phyloP scores from a whole-genome alignment of 2,329 filamentous ascomycete genomes.

The Fusarium euwallaceae region DNA sequence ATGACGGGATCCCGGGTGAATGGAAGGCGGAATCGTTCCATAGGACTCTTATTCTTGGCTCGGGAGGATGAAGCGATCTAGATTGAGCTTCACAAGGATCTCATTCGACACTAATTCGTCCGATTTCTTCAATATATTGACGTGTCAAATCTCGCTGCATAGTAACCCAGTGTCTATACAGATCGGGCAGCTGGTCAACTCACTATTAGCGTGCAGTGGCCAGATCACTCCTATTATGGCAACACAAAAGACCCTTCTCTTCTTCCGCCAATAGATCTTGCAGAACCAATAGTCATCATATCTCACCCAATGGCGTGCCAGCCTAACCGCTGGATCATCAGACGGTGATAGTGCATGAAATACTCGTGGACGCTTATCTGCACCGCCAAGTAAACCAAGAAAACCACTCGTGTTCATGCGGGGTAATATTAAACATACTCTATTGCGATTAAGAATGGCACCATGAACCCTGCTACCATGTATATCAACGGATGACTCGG shows the following conservation, averaged over 20 bases:
- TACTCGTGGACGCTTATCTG: not conserved
- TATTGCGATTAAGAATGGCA: not conserved
- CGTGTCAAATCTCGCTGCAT: not conserved
- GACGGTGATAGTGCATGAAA: not conserved
- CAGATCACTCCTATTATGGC: not conserved
- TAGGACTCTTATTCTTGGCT: not conserved
- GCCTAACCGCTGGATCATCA: not conserved
- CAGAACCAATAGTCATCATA: not conserved
- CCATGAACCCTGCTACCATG: not conserved
- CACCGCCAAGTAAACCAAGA: not conserved
- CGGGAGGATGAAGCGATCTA: not conserved
- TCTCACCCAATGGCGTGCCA: not conserved
- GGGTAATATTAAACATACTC: not conserved
- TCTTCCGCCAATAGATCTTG: not conserved
- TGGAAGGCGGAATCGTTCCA: not conserved
- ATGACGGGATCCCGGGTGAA: not conserved
- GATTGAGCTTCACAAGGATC: not conserved
- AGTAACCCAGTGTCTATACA: not conserved
- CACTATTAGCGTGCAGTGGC: not conserved
- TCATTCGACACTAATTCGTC: not conserved
- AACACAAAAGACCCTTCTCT: not conserved
- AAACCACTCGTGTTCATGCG: not conserved
- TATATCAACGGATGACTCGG: not conserved
- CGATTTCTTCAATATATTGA: not conserved
- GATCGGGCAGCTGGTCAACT: not conserved